Evolutionary conservation across 257 asterid species (phyloP).

Genomic region (Verbascum thapsus): DNA sequence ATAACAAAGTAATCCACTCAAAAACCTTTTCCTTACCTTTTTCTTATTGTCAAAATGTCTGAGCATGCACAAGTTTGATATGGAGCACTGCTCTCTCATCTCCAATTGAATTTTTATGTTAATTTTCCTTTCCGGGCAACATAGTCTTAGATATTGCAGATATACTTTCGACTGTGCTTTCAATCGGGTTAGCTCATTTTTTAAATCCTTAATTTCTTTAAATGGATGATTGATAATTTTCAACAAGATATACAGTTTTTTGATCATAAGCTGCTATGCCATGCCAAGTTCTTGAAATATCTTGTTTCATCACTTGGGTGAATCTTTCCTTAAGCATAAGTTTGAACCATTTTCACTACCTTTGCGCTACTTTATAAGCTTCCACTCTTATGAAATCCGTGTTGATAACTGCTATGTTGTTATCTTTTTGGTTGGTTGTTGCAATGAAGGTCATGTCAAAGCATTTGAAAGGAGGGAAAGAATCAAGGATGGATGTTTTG

Average conservation of each 20-base stretch:
- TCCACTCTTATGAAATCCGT: background rate
- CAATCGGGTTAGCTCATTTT: constrained; percentile 11
- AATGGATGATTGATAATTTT: background rate
- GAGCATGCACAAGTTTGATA: background rate
- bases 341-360: background rate
- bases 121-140: background rate
- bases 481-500: constrained; percentile 72
- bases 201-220: background rate
- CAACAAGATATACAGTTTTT: background rate
- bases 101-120: background rate
- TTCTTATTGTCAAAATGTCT: background rate
- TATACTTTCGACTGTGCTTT: background rate
- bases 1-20: background rate
- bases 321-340: constrained; percentile 10
- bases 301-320: background rate
- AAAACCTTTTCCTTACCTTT: background rate
- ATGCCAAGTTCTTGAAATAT: constrained; percentile 7
- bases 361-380: constrained; percentile 16
- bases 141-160: background rate
- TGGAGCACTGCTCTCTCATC: background rate
- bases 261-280: constrained; percentile 3
- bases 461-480: constrained; percentile 74
- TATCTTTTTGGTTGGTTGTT: constrained; percentile 32
- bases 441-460: constrained; percentile 57
- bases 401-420: constrained; percentile 20